A percentile compares a stretch with the other conserved stretches of the same genome.
Conservation (phyloP, 2,329 filamentous ascomycete genomes). For the Fusarium sp. region DNA sequence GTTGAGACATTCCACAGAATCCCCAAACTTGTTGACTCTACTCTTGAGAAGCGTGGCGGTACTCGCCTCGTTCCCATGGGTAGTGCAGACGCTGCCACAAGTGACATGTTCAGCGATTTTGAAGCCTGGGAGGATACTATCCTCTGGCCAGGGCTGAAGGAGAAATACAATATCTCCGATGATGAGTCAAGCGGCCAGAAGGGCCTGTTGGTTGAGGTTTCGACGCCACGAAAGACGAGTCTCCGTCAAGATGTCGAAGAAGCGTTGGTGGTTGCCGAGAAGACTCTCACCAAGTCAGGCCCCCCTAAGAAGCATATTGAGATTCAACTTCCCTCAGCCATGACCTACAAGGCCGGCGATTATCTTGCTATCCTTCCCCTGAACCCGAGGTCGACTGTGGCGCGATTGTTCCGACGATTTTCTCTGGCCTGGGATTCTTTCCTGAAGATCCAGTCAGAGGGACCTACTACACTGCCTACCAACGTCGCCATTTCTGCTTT, state of each 20-base stretch:
- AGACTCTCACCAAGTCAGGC: slow-evolving; percentile 35
- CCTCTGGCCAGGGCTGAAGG: slow-evolving; percentile 60
- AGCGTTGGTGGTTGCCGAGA: slow-evolving; percentile 34
- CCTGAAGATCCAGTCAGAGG: slow-evolving; percentile 66
- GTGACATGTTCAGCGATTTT: slow-evolving; percentile 74
- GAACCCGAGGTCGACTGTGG: slow-evolving; percentile 70
- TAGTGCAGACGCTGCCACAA: slow-evolving; percentile 66
- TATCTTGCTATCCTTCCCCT: slow-evolving; percentile 79
- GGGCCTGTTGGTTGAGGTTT: slow-evolving; percentile 33
- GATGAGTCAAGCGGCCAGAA: slow-evolving; percentile 6
- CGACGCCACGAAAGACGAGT: slow-evolving; percentile 36
- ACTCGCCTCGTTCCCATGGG: slow-evolving; percentile 57
- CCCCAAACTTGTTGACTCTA: slow-evolving; percentile 68
- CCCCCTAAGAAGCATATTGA: slow-evolving; percentile 69
- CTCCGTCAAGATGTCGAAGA: slow-evolving; percentile 41
- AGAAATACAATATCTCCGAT: slow-evolving; percentile 47
- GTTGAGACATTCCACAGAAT: slow-evolving; percentile 72
- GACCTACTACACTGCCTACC: slow-evolving; percentile 63
- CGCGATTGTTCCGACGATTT: slow-evolving; percentile 72
- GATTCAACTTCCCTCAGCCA: slow-evolving; percentile 71
- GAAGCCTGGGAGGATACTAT: slow-evolving; percentile 72
- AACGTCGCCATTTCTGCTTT: slow-evolving; percentile 66
- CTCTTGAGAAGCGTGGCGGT: slow-evolving; percentile 52
- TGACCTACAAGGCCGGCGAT: slow-evolving; percentile 76
- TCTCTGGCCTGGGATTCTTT: slow-evolving; percentile 74